Percentiles rank a stretch among this genome's conserved stretches.
These are phyloP conservation scores for Leccinum truebloodii DNA, from an alignment of 768 basidiomycete genomes.

Conservation along the genomic window DNA sequence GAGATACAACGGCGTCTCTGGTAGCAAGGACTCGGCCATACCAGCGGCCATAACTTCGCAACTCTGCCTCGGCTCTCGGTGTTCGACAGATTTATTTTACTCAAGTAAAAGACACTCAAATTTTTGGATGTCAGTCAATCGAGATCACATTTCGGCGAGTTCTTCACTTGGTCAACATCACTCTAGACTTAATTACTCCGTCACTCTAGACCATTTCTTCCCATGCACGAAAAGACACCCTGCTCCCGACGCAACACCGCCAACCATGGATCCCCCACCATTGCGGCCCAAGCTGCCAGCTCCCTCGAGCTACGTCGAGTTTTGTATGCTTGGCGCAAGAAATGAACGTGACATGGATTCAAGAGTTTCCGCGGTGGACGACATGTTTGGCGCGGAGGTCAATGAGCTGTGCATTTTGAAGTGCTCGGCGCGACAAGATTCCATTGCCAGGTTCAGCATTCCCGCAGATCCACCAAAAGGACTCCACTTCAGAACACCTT, in stretches of 20 bases:
- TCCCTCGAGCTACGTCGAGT: neutral
- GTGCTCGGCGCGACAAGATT: slow-evolving; percentile 3
- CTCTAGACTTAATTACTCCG: neutral
- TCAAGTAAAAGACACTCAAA: neutral
- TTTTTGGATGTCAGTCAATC: neutral
- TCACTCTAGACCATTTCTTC: slow-evolving; percentile 3
- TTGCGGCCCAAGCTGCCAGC: neutral
- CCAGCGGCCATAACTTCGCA: neutral
- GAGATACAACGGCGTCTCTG: neutral
- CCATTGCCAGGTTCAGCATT: neutral
- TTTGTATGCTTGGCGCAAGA: neutral
- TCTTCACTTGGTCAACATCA: neutral
- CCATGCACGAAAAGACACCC: neutral
- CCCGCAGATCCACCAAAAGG: slow-evolving; percentile 27
- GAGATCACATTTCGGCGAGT: neutral
- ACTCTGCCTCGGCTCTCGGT: neutral
- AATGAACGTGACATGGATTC: neutral
- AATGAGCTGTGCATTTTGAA: slow-evolving; percentile 6
- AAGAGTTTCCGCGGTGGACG: neutral
- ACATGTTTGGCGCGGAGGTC: neutral
- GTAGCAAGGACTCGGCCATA: neutral
- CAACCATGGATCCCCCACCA: neutral
- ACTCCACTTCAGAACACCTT: slow-evolving; percentile 52
- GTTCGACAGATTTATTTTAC: neutral
- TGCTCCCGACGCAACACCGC: neutral